Evolutionary conservation across 257 asterid species (phyloP).

Genomic region (Knoxia roxburghii): DNA sequence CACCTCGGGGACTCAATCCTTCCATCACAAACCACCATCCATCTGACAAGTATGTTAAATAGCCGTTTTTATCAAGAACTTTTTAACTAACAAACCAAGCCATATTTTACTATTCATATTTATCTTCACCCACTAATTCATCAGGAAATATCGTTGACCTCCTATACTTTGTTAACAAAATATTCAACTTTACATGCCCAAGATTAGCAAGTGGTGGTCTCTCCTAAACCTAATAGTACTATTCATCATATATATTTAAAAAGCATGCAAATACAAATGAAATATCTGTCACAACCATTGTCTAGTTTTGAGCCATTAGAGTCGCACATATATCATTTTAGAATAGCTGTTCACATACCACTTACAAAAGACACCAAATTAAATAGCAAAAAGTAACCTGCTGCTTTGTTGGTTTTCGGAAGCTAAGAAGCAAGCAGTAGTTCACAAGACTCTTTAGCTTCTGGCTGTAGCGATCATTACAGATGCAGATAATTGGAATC

Average conservation of each 20-base stretch:
- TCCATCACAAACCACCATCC: not conserved
- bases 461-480: conserved; percentile 98
- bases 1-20: not conserved
- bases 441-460: conserved; percentile 94
- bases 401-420: conserved; percentile 92
- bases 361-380: not conserved
- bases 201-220: not conserved
- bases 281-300: not conserved
- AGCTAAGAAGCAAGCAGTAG: conserved; percentile 82
- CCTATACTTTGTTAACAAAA: not conserved
- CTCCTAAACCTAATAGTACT: not conserved
- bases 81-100: not conserved
- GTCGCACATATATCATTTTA: not conserved
- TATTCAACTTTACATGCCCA: not conserved
- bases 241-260: not conserved
- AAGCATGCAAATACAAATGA: not conserved
- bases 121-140: not conserved
- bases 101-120: not conserved
- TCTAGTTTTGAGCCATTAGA: not conserved
- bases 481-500: conserved; percentile 92
- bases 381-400: conserved; percentile 48
- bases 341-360: not conserved
- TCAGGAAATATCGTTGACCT: not conserved
- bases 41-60: not conserved
- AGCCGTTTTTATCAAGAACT: not conserved